Base-by-base conservation (phyloP, 1,284 basidiomycete species). In the Trichosporon inkin region DNA sequence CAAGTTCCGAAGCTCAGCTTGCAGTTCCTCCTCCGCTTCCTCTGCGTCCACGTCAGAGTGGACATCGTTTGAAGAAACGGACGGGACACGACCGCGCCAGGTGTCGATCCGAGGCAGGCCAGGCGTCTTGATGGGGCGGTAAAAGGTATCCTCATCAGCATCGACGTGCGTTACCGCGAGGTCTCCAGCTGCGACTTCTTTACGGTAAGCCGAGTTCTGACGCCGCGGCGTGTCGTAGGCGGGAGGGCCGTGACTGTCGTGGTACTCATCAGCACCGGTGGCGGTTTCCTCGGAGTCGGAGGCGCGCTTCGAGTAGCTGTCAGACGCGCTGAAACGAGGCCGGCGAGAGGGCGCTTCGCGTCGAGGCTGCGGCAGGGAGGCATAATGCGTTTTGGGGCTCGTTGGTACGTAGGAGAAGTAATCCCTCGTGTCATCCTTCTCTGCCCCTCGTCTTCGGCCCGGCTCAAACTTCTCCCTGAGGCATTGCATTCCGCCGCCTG, bases 401-500 rank as follows among this genome's bases (percentile, higher is more conserved):
- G 67, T 54, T 2, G 73, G 71, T 0, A 70, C 69, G 40, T 65
- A 76, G 34, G 69, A 72, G 65, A 80, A 80, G 63, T 79, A 79
- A 62, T 80, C 79, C n/a, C n/a, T 10, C 13, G 10, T 40, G 13
- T 28, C 24, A 3, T 49, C 44, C 6, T 49, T 24, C 6, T 28
- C 14, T n/a, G 13, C 37, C 3, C 24, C 24, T 8, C 51, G 37
- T 13, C 20, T 55, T 53, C 53, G 67, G 39, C 79, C 24, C 2
- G 44, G 44, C 41, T 79, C 72, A 64, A 85, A 98, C 22, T 90
- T 86, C 60, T 93, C 90, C 24, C 94, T 85, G 3, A 99, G 83
- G 60, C 88, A 84, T 71, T 92, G 87, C 70, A 99, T 84, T 1
- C 95, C 95, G 7, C 90, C 90, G n/a, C 89, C 87, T 72, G 92